Percentiles rank a stretch among this genome's conserved stretches.
phyloP scores from a whole-genome alignment of 1,284 basidiomycete species.

The Ceratobasidium sp. region DNA sequence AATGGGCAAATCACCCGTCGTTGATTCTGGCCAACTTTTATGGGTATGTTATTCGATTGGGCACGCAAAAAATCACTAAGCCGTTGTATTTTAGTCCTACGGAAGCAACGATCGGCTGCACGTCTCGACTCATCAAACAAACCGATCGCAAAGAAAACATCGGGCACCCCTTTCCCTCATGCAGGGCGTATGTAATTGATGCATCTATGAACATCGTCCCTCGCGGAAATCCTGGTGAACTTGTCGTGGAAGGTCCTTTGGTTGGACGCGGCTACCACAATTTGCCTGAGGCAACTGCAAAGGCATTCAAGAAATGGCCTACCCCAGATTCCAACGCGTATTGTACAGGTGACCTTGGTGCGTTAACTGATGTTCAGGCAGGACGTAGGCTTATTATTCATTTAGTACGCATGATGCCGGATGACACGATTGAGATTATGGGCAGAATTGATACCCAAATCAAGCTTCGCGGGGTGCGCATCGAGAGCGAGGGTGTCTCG shows the following conservation, averaged over 20 bases:
- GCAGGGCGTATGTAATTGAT: slow-evolving; percentile 58
- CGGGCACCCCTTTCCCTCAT: slow-evolving; percentile 56
- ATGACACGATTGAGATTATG: slow-evolving; percentile 63
- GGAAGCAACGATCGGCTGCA: slow-evolving; percentile 65
- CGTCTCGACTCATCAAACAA: slow-evolving; percentile 59
- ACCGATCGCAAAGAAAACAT: slow-evolving; percentile 60
- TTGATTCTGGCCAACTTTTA: slow-evolving; percentile 64
- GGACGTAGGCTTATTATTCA: neutral
- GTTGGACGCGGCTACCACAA: slow-evolving; percentile 65
- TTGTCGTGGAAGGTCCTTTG: slow-evolving; percentile 63
- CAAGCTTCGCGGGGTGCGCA: slow-evolving; percentile 65
- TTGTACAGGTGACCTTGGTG: slow-evolving; percentile 61
- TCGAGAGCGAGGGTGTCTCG: slow-evolving; percentile 64
- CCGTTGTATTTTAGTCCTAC: slow-evolving; percentile 53
- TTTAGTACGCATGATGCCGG: slow-evolving; percentile 63
- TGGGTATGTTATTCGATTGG: slow-evolving; percentile 54
- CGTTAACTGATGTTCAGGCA: neutral
- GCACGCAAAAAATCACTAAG: neutral
- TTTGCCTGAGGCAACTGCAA: slow-evolving; percentile 59
- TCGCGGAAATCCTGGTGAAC: slow-evolving; percentile 62
- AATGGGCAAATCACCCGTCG: slow-evolving; percentile 61
- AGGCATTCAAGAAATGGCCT: slow-evolving; percentile 63
- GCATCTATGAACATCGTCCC: slow-evolving; percentile 57
- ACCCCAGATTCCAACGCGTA: slow-evolving; percentile 57
- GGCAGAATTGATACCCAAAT: slow-evolving; percentile 68